Conservation (phyloP, 2,329 filamentous ascomycete species). For the Aspergillus amoenus region DNA sequence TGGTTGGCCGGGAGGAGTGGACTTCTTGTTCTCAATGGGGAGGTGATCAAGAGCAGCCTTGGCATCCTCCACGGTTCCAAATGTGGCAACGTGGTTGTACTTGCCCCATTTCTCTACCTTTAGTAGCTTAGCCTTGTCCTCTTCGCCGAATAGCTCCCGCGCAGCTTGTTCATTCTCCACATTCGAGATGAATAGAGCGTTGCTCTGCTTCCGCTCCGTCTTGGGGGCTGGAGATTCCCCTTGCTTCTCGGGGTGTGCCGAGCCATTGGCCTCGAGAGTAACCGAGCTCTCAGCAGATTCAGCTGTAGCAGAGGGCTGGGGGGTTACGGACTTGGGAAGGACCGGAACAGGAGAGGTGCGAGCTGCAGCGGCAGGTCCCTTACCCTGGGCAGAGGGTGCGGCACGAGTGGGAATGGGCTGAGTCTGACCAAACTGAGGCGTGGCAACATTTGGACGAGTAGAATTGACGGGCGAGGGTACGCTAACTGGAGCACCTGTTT, state of each 20-base stretch:
- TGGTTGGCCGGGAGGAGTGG: constrained; percentile 65
- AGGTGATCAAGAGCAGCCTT: constrained; percentile 74
- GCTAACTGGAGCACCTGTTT: constrained; percentile 28
- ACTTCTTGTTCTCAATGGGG: constrained; percentile 73
- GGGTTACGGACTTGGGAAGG: constrained; percentile 41
- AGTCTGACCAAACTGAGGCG: constrained; percentile 44
- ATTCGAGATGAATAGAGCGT: constrained; percentile 87
- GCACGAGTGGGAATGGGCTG: constrained; percentile 31
- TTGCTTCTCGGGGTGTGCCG: constrained; percentile 45
- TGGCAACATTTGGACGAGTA: constrained; percentile 33
- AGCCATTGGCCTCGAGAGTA: constrained; percentile 54
- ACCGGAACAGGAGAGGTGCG: constrained; percentile 43
- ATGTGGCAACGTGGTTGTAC: constrained; percentile 79
- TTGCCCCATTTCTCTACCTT: constrained; percentile 68
- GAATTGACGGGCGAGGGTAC: constrained; percentile 34
- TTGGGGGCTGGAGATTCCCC: constrained; percentile 56
- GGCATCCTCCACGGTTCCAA: constrained; percentile 76
- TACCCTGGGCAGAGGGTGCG: constrained; percentile 29
- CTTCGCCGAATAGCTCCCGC: constrained; percentile 75
- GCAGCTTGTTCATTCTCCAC: constrained; percentile 80
- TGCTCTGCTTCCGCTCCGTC: constrained; percentile 64
- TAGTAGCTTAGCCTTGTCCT: constrained; percentile 77
- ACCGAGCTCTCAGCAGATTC: constrained; percentile 50
- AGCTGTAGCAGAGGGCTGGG: constrained; percentile 37
- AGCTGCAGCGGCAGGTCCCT: constrained; percentile 29